phyloP scores from a whole-genome alignment of 2,329 filamentous ascomycete species.

The Pseudovirgaria hyperparasitica region DNA sequence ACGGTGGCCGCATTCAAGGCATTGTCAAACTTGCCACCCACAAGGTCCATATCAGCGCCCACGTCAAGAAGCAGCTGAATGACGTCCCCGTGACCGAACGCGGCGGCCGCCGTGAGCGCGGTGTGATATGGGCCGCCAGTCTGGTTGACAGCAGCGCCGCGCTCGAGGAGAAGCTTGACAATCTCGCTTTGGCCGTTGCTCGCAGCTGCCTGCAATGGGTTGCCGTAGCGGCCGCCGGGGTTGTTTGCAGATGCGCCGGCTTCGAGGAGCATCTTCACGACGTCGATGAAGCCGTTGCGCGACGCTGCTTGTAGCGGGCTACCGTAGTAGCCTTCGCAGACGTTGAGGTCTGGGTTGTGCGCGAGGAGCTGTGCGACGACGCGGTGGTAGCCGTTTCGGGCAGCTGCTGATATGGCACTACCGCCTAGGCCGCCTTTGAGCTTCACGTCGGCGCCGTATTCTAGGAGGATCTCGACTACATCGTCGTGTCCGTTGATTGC shows the following conservation, averaged over 20 bases:
- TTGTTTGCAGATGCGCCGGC: constrained; percentile 9
- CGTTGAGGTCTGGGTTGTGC: constrained; percentile 9
- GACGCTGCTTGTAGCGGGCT: constrained; percentile 23
- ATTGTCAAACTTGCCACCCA: constrained; percentile 9
- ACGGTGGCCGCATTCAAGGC: constrained; percentile 11
- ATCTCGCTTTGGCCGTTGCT: constrained; percentile 10
- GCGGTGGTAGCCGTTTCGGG: constrained; percentile 6
- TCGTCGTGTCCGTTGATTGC: constrained; percentile 21
- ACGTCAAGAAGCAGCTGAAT: constrained; percentile 10
- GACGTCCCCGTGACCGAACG: constrained; percentile 12
- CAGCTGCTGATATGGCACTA: constrained; percentile 10
- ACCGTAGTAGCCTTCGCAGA: constrained; percentile 17
- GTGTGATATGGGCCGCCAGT: constrained; percentile 12
- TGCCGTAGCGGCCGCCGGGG: constrained; percentile 7
- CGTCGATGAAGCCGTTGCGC: constrained; percentile 17
- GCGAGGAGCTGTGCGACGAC: constrained; percentile 7
- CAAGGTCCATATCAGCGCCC: constrained; percentile 10
- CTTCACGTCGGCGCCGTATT: constrained; percentile 17
- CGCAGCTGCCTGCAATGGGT: constrained; percentile 11
- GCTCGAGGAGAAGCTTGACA: constrained; percentile 7
- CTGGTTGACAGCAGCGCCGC: constrained; percentile 7
- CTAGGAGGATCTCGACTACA: constrained; percentile 20
- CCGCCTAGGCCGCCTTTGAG: constrained; percentile 15
- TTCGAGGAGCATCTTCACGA: constrained; percentile 9
- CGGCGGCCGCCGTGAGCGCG: constrained; percentile 11